Base-by-base conservation (phyloP, 2,329 filamentous ascomycete species). In the Fusarium sp. region DNA sequence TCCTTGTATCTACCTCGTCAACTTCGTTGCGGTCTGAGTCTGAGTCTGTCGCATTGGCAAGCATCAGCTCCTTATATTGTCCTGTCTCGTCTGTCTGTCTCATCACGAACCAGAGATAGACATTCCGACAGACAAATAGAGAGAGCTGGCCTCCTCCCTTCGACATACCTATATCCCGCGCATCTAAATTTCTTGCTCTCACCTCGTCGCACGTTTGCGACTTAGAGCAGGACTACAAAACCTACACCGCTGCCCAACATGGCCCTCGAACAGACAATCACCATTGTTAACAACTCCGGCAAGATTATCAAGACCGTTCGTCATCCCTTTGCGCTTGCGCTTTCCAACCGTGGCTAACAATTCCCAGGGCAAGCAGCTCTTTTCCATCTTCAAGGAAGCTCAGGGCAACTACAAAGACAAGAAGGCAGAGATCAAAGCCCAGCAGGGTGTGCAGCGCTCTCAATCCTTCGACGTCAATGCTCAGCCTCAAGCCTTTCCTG, bases 381-480 rank as follows among this genome's bases (percentile, higher is more conserved):
- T 97, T 79, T 92, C 91, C 80, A 92, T 98, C 80, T 97, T 97
- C 87, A 97, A 94, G 82, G 95, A 98, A 81, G 96, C 95, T 73
- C 94, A 94, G 81, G 90, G 92, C 61, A 93, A 94, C 66, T 98
- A 98, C 83, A 89, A 92, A 65, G 94, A 97, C 79, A 94, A 94
- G 80, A 98, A 97, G 82, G 92, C 94, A 12, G 91, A 95, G 76
- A 88, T 98, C 77, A 91, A 91, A 81, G 90, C 92, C 26, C 90
- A 94, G 75, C 84, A 84, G 20, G 80, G 81, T n/a, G 76, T 86
- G 50, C 89, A 91, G 78, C 91, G 92, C 78, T 87, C 92, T 62
- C 88, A 91, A 72, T 92, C 87, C 8, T 88, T 86, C 71, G 85
- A 88, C 32, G 55, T 86, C 71, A 84, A 88, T 30, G 57, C 36